Percentiles rank a stretch among this genome's conserved stretches.
phyloP scores from a whole-genome alignment of 148 eudicot species.

The Camellia lanceoleosa region DNA sequence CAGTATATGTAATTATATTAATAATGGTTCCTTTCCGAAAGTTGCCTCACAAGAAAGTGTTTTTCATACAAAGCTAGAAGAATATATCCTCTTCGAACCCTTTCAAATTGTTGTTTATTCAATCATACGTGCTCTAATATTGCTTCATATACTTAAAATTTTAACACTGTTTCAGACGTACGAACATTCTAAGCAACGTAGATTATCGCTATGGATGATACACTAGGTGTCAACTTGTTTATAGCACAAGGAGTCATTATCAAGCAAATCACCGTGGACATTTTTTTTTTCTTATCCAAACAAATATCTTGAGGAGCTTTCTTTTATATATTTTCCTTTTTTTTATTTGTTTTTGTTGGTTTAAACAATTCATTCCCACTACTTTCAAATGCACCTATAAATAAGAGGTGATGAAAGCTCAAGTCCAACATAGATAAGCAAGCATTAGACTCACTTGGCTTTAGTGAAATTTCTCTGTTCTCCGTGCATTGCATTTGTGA shows the following conservation, averaged over 20 bases:
- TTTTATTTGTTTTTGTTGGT: conserved; percentile 3
- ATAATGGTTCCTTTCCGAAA: conserved; percentile 10
- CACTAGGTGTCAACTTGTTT: conserved; percentile 21
- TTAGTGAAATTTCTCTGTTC: neutral
- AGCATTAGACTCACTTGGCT: neutral
- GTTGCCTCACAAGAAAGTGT: conserved; percentile 10
- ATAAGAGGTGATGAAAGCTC: conserved; percentile 31
- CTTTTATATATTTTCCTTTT: neutral
- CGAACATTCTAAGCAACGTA: conserved; percentile 5
- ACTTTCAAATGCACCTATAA: conserved; percentile 27
- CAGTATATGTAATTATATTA: neutral
- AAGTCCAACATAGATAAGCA: conserved; percentile 3
- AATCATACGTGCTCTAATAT: conserved; percentile 4
- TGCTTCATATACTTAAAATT: neutral
- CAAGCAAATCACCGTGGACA: no score
- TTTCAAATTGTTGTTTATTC: neutral
- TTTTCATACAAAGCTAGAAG: neutral
- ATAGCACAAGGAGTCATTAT: no score
- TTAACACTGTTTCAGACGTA: conserved; percentile 3
- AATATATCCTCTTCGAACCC: conserved; percentile 20
- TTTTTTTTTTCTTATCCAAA: conserved; percentile 15
- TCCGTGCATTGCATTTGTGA: no score
- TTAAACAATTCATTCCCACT: conserved; percentile 18
- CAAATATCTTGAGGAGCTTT: neutral
- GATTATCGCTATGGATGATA: conserved; percentile 5